Base-by-base conservation (phyloP, 768 basidiomycete species). In the Mycena vulgaris region DNA sequence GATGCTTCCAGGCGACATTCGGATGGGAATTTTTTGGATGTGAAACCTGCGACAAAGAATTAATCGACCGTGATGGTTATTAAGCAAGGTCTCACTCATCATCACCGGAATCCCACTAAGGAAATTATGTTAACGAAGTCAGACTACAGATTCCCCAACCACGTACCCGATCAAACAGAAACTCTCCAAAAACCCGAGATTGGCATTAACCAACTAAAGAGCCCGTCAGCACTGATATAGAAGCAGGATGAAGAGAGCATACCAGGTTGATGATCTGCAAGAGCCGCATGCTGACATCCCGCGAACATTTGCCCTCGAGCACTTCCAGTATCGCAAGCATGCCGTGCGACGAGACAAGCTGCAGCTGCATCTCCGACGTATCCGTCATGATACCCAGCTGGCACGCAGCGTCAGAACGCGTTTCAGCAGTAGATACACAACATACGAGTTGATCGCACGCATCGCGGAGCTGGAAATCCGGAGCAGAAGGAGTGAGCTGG, bases 1-100 rank as follows among this genome's bases (percentile, higher is more conserved):
- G 98, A 98, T 0, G 97, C 97, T 77, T 98, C 95, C n/a, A 94
- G 81, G 39, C 98, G 91, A 75, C 96, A 98, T 78, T 98, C 96
- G 16, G 94, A 90, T 1, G 96, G 92, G 77, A 95, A 95, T 75
- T 93, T 95, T 84, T 97, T 98, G 14, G 95, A 95, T 0, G 97
- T 96, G 78, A 97, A 99, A 51, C 92, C 95, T 95, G 30, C 21
- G 61, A 23, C 71, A 28, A 63, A 49, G 65, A 47, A 31, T 31
- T 42, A 65, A 37, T 56, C 7, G 11, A 40, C 35, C 14, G 10
- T 10, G 28, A n/a, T 47, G 52, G 19, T 51, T 39, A 58, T 16
- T 21, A 21, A 47, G 9, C 9, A 33, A 28, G 53, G 31, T 84
- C 87, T 52, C 74, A 92, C 93, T 91, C 91, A 98, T 96, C 84